These are phyloP conservation scores for Schizochytrium sp. DNA, from an alignment of 108 stramenopile species.

Conservation along the genomic window DNA sequence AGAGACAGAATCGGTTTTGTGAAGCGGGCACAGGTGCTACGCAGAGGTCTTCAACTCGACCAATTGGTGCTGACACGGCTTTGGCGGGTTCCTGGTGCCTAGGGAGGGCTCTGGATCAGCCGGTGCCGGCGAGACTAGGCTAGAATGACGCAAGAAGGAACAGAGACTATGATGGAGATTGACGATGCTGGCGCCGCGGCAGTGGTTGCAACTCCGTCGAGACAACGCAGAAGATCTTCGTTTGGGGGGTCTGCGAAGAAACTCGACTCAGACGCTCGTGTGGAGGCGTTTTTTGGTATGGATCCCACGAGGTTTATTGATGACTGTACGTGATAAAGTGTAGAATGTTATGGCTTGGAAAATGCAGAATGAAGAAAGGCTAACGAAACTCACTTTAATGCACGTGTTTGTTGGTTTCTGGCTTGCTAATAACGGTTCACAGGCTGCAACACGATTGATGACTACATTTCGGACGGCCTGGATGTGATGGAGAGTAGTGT, in stretches of 20 bases:
- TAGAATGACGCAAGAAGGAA: neutral
- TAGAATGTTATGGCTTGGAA: neutral
- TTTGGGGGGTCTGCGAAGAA: neutral
- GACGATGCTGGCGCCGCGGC: neutral
- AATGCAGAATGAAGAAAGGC: neutral
- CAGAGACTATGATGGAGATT: neutral
- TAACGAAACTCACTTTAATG: neutral
- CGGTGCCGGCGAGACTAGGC: neutral
- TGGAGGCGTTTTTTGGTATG: slow-evolving; percentile 50
- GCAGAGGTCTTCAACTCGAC: no score
- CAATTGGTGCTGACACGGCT: no score
- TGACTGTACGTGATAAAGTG: slow-evolving; percentile 33
- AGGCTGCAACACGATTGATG: slow-evolving; percentile 53
- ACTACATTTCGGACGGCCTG: slow-evolving; percentile 54
- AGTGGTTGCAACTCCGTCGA: neutral
- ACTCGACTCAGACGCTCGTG: neutral
- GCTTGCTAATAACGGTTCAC: neutral
- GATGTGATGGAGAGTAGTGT: slow-evolving; percentile 38
- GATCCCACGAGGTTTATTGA: slow-evolving; percentile 44
- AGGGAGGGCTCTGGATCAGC: neutral
- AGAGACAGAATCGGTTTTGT: no score
- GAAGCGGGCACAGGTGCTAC: no score
- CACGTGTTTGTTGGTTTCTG: neutral
- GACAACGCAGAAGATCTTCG: slow-evolving; percentile 13
- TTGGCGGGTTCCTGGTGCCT: no score